Base-by-base conservation (phyloP, 106 monocot genomes). In the Alisma plantagoaquatica region DNA sequence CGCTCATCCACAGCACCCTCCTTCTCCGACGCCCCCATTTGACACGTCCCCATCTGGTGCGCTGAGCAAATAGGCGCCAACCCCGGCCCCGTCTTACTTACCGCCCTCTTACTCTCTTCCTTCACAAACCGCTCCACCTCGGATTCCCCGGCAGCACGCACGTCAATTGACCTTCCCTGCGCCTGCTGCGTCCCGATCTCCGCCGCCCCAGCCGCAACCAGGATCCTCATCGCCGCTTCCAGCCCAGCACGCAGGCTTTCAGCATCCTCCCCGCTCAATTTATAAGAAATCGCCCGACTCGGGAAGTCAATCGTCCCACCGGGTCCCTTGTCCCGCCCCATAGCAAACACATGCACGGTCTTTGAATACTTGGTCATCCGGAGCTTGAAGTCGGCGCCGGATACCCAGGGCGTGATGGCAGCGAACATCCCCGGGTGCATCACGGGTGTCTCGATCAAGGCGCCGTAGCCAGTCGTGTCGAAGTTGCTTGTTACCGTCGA, bases 1-100 rank as follows among this genome's bases (percentile, higher is more conserved):
- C 1, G 23, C 28, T 73, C 64, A 52, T 75, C 80, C 19, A 56
- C 80, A 0, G 70, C 66, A 22, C 22, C 42, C 54, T 1, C 24
- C n/a, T 61, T 48, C n/a, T 56, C 33, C n/a, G n/a, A n/a, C 53
- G 33, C 32, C 9, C 80, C 86, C 86, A 87, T 87, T 29, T 81
- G 31, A 60, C 86, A 87, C 57, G 80, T 81, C 41, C 86, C 86
- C 86, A 87, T 87, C 77, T 87, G 86, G 61, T 87, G 86, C 32
- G 86, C 86, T 28, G 80, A 77, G 57, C 68, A 77, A 24, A 72
- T 14, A 24, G 72, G 64, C 51, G 61, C 54, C 31, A 54, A 51
- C 19, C 35, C 12, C 3, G 46, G 62, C 30, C n/a, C n/a, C n/a
- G n/a, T n/a, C n/a, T n/a, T n/a, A n/a, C 59, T 47, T 51, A 70